Conservation (phyloP, 2,329 filamentous ascomycete species). For the Aureobasidium sp. region DNA sequence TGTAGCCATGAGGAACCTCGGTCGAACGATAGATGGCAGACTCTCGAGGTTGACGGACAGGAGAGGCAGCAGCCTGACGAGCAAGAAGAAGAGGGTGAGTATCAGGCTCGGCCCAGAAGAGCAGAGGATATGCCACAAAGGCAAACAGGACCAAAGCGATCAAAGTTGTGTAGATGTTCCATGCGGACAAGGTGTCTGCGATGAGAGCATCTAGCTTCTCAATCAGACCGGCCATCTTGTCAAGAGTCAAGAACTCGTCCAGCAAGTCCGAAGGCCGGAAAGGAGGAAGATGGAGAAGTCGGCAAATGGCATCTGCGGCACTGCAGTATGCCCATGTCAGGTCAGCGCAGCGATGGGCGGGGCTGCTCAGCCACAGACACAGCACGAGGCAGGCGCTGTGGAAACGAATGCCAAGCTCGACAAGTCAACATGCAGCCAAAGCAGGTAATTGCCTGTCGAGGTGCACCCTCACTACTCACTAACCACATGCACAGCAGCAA, state of each 20-base stretch:
- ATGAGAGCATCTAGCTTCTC: slow-evolving; percentile 66
- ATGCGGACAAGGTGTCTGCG: slow-evolving; percentile 64
- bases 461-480: too few relatives aligned
- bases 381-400: not conserved
- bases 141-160: slow-evolving; percentile 60
- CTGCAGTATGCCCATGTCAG: too few relatives aligned
- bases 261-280: not conserved
- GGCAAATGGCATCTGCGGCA: too few relatives aligned
- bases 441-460: not conserved
- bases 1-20: slow-evolving; percentile 77
- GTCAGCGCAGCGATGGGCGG: not conserved
- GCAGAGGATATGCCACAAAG: slow-evolving; percentile 63
- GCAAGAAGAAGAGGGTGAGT: slow-evolving; percentile 86
- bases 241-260: not conserved
- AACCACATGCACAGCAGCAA: not conserved
- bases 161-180: slow-evolving; percentile 72
- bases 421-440: not conserved
- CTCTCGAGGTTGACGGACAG: slow-evolving; percentile 75
- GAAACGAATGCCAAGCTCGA: slow-evolving; percentile 9
- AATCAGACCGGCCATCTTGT: slow-evolving; percentile 43
- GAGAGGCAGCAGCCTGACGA: slow-evolving; percentile 70
- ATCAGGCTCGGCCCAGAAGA: slow-evolving; percentile 73
- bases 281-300: not conserved
- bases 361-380: slow-evolving; percentile 2
- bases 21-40: slow-evolving; percentile 81